Evolutionary conservation across 1,284 basidiomycete species (phyloP), one percentile per base, ranked within the genome.

Genomic region (Marasmius fiardii): DNA sequence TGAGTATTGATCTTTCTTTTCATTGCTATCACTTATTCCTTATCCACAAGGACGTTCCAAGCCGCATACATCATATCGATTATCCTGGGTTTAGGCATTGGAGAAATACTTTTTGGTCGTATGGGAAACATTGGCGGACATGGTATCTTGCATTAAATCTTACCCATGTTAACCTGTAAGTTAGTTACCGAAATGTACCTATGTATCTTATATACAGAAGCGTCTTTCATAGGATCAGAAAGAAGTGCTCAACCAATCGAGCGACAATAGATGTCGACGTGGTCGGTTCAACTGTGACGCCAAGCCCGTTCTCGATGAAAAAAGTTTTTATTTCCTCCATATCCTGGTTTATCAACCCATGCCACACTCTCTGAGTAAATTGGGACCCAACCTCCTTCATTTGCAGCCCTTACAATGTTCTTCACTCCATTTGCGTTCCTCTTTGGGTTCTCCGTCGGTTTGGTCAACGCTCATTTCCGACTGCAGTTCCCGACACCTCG

Each of bases 51-150:
- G 89, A 87, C 88, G 4, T 90, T 85, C 67, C 83, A 90, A 60
- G 86, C 77, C 16, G 82, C 80, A 7, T 91, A 79, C 62, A 74
- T 90, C 52, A 80, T 90, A 18, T 76, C 85, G 21, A 81, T 90
- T 56, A 64, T 90, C 18, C 55, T 78, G 3, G 88, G 87, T 7
- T 67, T 86, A 34, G 84, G 80, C 16, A 64, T 85, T 35, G 88
- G 88, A 33, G 89, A 90, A 68, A 68, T 82, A 14, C 52, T 85
- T 39, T 88, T 89, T 64, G 87, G 88, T 8, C 75, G 85, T 54
- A 62, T 77, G 28, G 54, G 50, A 16, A 57, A 43, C 34, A 11
- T 31, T 18, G 63, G 62, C 49, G 58, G 61, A 55, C 66, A 69
- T 50, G 47, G 47, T 14, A 20, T 61, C 34, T 49, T 60, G 45